Evolutionary conservation across 176 grass and related monocot genomes (phyloP), one percentile per base, ranked within the genome.

Genomic region (Tuctoria greenei): DNA sequence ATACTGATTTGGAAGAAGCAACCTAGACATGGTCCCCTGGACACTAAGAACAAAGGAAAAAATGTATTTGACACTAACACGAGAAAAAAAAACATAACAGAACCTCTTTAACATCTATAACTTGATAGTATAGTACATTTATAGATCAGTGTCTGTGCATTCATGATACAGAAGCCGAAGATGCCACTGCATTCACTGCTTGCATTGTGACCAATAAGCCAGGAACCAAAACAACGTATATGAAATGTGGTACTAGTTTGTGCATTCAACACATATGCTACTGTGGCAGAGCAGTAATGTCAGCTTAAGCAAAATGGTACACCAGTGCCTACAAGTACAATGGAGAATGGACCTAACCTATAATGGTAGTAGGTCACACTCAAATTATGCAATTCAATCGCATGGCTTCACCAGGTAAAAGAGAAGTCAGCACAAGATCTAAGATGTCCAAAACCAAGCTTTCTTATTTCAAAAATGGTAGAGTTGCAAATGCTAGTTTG

Each of bases 241-340:
- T 64, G 38, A 46, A 71, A 21, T 31, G 17, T 10, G 47, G 15
- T 18, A 71, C 25, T 55, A 41, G n/a, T 61, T 10, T 11, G 57
- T 63, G 23, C 73, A 76, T 76, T 76, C 27, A 47, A 25, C 58
- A 63, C 6, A 44, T 75, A 5, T 37, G 7, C n/a, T 50, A 66
- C 47, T 16, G 58, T 47, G 16, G 46, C 9, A 20, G 61, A 40
- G 20, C 23, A 65, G 38, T 26, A 79, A 40, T 58, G 35, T 56
- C 40, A 74, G 47, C 28, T 62, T 41, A 63, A 52, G 12, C 35
- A 46, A 55, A 58, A 54, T 18, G 44, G 10, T 43, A 66, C 37
- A 26, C 39, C 34, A 46, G 13, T 46, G 44, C 10, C 15, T 77
- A 72, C 17, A 42, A 17, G 64, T 41, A 37, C n/a, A 70, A 72